phyloP scores from a whole-genome alignment of 2,329 filamentous ascomycete species.

The Bertia moriformis region DNA sequence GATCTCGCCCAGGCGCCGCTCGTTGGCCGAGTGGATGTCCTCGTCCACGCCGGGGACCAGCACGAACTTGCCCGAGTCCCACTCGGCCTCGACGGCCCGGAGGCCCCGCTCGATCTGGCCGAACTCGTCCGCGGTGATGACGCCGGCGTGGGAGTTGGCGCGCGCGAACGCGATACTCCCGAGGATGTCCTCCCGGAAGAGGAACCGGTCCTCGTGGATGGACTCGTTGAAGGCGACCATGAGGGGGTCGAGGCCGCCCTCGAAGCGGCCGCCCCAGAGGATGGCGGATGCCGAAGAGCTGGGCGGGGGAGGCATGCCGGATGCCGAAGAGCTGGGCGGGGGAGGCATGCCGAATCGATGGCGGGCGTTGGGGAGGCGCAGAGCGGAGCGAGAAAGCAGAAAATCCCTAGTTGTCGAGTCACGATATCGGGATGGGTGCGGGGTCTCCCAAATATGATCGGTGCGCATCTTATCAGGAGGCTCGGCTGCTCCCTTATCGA shows the following conservation, averaged over 20 bases:
- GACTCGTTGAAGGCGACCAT: constrained; percentile 78
- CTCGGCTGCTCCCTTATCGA: no score
- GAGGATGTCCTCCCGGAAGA: constrained; percentile 69
- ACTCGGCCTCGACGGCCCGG: constrained; percentile 36
- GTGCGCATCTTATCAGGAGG: no score
- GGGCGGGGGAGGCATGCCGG: no score
- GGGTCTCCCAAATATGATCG: no score
- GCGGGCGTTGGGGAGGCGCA: no score
- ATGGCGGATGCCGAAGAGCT: no score
- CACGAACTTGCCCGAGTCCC: constrained; percentile 30
- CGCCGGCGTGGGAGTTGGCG: constrained; percentile 62
- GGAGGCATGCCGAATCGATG: no score
- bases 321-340: no score
- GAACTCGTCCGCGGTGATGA: constrained; percentile 63
- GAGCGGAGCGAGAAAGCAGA: no score
- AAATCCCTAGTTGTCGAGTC: no score
- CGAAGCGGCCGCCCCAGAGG: constrained; percentile 44
- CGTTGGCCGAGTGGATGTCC: constrained; percentile 55
- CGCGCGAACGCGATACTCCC: constrained; percentile 71
- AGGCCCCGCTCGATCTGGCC: constrained; percentile 60
- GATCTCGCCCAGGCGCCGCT: constrained; percentile 64
- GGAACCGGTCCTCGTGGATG: constrained; percentile 63
- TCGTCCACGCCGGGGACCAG: constrained; percentile 39
- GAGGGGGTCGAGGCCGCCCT: constrained; percentile 68
- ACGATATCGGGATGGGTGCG: no score